Percentiles rank a stretch among this genome's conserved stretches.
Evolutionary conservation across 108 stramenopile genomes (phyloP).

Genomic region (Nitzschia inconspicua): DNA sequence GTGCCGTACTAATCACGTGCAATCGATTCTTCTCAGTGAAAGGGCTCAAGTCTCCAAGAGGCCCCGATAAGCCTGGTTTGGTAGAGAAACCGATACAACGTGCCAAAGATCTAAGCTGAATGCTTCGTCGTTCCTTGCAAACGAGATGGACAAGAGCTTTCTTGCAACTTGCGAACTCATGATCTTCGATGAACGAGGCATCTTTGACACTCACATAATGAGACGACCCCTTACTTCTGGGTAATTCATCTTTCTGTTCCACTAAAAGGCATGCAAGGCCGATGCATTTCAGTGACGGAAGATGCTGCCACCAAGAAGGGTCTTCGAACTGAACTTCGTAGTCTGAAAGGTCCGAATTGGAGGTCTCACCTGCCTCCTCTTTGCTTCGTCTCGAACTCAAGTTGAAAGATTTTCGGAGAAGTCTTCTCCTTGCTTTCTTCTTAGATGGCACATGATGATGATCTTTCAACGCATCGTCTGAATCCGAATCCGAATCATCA

Average conservation of each 20-base stretch:
- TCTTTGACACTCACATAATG: not conserved
- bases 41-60: conserved; percentile 51
- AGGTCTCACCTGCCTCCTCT: conserved; percentile 6
- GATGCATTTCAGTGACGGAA: conserved; percentile 86
- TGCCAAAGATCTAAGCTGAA: conserved; percentile 56
- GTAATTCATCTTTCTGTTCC: conserved; percentile 33
- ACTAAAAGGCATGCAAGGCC: conserved; percentile 73
- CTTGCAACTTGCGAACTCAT: conserved; percentile 19
- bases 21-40: conserved; percentile 56
- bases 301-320: conserved; percentile 83
- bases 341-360: conserved; percentile 1
- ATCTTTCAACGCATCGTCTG: conserved; percentile 20
- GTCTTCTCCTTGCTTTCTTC: conserved; percentile 15
- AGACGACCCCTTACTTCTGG: not conserved
- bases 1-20: conserved; percentile 49
- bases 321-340: conserved; percentile 89
- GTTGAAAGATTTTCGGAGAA: conserved; percentile 18
- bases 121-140: conserved; percentile 51
- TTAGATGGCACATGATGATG: conserved; percentile 20
- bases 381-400: conserved; percentile 2
- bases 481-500: conserved; percentile 37
- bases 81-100: conserved; percentile 77
- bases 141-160: conserved; percentile 28
- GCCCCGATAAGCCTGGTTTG: conserved; percentile 36
- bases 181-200: not conserved